A percentile compares a stretch with the other conserved stretches of the same genome.
Conservation (phyloP, 495 filamentous ascomycete genomes). For the Hypoxylon cercidicola region DNA sequence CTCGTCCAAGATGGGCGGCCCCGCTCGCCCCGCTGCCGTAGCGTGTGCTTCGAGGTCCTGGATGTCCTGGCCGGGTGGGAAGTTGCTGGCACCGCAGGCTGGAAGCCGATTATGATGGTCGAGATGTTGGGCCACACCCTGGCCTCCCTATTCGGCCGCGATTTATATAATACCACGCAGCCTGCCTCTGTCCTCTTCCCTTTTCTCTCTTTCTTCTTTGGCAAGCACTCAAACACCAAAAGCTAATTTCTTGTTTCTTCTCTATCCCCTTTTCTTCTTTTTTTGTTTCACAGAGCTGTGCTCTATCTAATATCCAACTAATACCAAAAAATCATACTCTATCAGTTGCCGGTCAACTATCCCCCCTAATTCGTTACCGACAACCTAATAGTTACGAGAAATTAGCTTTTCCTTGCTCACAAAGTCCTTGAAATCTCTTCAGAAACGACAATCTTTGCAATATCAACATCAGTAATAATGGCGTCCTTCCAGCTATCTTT, state of each 20-base stretch:
- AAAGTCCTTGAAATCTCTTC: conserved; percentile 43
- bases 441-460: conserved; percentile 54
- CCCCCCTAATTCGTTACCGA: conserved; percentile 47
- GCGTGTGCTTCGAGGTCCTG: conserved; percentile 6
- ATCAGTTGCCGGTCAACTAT: conserved; percentile 63
- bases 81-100: conserved; percentile 26
- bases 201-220: conserved; percentile 68
- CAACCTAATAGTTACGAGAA: conserved; percentile 54
- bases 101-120: conserved; percentile 26
- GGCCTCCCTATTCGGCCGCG: conserved; percentile 40
- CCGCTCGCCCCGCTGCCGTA: conserved; percentile 37
- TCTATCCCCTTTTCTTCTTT: conserved; percentile 61
- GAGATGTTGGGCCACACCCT: conserved; percentile 35
- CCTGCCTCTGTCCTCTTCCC: conserved; percentile 50
- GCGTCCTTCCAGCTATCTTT: conserved; percentile 87
- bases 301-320: conserved; percentile 50
- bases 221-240: conserved; percentile 78
- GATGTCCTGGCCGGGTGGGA: conserved; percentile 11
- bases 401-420: conserved; percentile 71
- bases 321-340: conserved; percentile 53
- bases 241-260: conserved; percentile 67
- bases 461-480: conserved; percentile 70
- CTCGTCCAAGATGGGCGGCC: conserved; percentile 31
- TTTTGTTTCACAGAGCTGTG: conserved; percentile 63
- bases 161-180: conserved; percentile 60